Percentiles rank a stretch among this genome's conserved stretches.
Evolutionary conservation across 2,329 filamentous ascomycete species (phyloP).

Genomic region (Xylariaceae sp.): DNA sequence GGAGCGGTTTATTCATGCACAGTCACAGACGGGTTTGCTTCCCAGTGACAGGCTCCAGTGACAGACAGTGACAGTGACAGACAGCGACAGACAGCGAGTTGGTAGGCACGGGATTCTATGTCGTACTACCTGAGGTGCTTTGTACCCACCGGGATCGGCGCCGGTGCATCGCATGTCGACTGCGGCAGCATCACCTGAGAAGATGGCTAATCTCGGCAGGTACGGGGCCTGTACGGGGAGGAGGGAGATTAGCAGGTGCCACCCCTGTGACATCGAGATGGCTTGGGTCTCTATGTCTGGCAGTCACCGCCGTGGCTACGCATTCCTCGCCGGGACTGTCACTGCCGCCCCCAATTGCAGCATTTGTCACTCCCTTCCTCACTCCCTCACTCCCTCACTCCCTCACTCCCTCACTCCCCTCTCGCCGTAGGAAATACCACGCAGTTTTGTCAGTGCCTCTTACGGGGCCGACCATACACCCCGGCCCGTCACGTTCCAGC

Average conservation of each 20-base stretch:
- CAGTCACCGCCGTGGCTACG: conserved; percentile 12
- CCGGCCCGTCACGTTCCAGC: not conserved
- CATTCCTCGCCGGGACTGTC: conserved; percentile 27
- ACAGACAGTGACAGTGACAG: no score
- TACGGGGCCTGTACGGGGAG: not conserved
- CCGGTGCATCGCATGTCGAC: not conserved
- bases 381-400: not conserved
- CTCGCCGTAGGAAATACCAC: not conserved
- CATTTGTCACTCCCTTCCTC: not conserved
- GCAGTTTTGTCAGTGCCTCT: not conserved
- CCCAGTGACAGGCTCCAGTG: not conserved
- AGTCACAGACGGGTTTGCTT: not conserved
- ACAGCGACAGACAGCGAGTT: no score
- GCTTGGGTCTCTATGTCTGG: conserved; percentile 8
- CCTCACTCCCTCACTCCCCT: conserved; percentile 4
- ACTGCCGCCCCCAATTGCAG: conserved; percentile 24
- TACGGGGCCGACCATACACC: not conserved
- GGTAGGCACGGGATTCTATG: not conserved
- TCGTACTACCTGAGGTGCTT: not conserved
- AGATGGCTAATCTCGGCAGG: not conserved
- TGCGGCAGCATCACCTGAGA: not conserved
- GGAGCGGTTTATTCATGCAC: not conserved
- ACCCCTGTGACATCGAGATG: not conserved
- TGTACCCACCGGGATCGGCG: not conserved
- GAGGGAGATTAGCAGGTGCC: not conserved